Conservation (phyloP, 345 rosid genomes). For the Populus simonii region DNA sequence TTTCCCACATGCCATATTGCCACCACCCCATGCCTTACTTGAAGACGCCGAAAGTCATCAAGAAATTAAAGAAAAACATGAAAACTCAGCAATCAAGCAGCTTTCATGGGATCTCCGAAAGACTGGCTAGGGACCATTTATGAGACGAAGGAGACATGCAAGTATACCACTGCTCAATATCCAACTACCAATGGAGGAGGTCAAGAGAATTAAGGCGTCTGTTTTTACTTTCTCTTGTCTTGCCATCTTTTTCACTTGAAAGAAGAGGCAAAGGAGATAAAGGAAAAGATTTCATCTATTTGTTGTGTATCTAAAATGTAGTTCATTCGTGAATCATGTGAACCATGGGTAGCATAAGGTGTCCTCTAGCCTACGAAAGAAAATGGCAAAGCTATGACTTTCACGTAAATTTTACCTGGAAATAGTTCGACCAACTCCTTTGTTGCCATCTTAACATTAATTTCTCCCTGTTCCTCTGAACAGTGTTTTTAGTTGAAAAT, state of each 20-base stretch:
- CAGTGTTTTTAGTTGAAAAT: too few species aligned
- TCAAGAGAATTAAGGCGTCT: not conserved
- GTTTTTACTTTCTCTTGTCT: not conserved
- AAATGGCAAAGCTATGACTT: not conserved
- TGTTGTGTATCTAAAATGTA: not conserved
- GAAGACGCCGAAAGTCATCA: constrained; percentile 1
- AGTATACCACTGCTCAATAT: not conserved
- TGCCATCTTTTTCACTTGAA: not conserved
- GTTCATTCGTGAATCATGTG: not conserved
- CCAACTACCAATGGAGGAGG: not conserved
- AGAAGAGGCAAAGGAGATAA: not conserved
- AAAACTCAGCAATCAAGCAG: not conserved
- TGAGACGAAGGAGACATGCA: not conserved
- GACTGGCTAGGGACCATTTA: not conserved
- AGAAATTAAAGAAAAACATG: not conserved
- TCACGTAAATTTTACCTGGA: too few species aligned
- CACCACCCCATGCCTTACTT: not conserved
- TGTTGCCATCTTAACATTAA: too few species aligned
- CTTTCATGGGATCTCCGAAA: not conserved
- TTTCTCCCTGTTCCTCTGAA: too few species aligned
- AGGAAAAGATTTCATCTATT: not conserved
- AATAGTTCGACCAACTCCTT: not conserved
- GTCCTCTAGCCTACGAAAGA: not conserved
- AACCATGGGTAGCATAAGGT: not conserved
- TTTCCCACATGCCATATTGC: not conserved